Conservation (phyloP, 78 protist genomes). For the Mastigamoeba balamuthi region DNA sequence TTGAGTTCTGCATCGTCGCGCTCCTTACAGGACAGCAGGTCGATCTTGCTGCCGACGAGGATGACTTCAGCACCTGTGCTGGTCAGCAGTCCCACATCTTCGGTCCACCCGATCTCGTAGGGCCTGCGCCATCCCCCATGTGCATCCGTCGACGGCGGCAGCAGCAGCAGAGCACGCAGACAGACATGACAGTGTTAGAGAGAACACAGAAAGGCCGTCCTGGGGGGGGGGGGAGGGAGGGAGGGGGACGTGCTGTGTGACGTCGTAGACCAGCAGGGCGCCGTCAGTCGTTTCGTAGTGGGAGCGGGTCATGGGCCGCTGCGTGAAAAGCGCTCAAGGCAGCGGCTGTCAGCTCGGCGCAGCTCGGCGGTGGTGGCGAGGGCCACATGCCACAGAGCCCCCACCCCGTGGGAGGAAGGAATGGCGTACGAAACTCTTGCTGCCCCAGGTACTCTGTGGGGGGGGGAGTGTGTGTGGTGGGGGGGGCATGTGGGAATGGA, state of each 20-base stretch:
- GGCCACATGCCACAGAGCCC: too few species aligned
- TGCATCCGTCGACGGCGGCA: too few species aligned
- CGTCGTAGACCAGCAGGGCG: slow-evolving; percentile 78
- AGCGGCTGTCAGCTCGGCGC: not conserved
- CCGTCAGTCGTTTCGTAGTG: slow-evolving; percentile 87
- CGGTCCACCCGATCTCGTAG: slow-evolving; percentile 65
- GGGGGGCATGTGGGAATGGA: not conserved
- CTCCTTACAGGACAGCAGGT: slow-evolving; percentile 27
- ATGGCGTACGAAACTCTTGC: slow-evolving; percentile 54
- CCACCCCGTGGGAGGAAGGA: too few species aligned
- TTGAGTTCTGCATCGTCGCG: slow-evolving; percentile 53
- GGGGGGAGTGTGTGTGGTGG: not conserved
- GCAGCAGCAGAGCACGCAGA: too few species aligned
- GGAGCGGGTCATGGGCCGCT: slow-evolving; percentile 55
- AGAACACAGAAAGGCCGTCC: too few species aligned
- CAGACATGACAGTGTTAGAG: too few species aligned
- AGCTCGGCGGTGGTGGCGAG: too few species aligned
- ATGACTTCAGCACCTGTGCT: slow-evolving; percentile 38
- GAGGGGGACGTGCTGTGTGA: slow-evolving; percentile 25
- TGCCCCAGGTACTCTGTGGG: slow-evolving; percentile 70
- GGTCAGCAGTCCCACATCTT: slow-evolving; percentile 57
- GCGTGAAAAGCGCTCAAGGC: not conserved
- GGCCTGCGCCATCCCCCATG: too few species aligned
- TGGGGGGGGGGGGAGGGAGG: too few species aligned
- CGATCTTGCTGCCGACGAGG: slow-evolving; percentile 63